Conservation (phyloP, 768 basidiomycete genomes). For the Russula sp. region DNA sequence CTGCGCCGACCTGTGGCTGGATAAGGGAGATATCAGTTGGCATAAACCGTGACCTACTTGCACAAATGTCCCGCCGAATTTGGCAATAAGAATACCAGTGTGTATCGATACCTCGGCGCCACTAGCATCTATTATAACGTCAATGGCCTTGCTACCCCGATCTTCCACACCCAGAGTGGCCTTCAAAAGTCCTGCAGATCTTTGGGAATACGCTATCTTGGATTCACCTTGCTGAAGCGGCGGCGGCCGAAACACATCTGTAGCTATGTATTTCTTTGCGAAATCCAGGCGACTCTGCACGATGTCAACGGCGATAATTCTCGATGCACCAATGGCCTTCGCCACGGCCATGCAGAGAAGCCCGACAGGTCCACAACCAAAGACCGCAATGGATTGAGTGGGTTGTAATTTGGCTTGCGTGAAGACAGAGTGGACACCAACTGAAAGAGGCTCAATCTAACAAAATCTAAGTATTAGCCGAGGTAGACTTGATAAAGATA, state of each 20-base stretch:
- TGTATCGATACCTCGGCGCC: slow-evolving; percentile 92
- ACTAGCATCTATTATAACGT: slow-evolving; percentile 86
- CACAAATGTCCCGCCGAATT: slow-evolving; percentile 67
- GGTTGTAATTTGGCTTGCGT: slow-evolving; percentile 66
- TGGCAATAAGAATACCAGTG: slow-evolving; percentile 70
- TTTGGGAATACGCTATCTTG: slow-evolving; percentile 60
- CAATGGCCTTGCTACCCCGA: slow-evolving; percentile 62
- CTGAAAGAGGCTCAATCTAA: slow-evolving; percentile 91
- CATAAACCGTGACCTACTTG: slow-evolving; percentile 36
- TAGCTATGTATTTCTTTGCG: slow-evolving; percentile 78
- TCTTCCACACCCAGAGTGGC: slow-evolving; percentile 58
- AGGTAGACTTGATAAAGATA: not conserved
- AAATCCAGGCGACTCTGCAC: slow-evolving; percentile 72
- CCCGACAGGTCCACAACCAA: slow-evolving; percentile 87
- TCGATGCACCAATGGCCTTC: slow-evolving; percentile 80
- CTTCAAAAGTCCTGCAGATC: slow-evolving; percentile 63
- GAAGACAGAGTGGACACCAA: slow-evolving; percentile 82
- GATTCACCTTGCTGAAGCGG: slow-evolving; percentile 55
- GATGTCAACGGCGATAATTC: slow-evolving; percentile 81
- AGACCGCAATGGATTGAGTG: slow-evolving; percentile 71
- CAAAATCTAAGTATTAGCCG: not conserved
- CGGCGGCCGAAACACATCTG: slow-evolving; percentile 63
- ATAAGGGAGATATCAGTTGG: slow-evolving; percentile 21
- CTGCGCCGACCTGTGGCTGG: slow-evolving; percentile 72
- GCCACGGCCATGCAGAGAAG: slow-evolving; percentile 94